These are phyloP conservation scores for Cyberlindnera mrakii DNA, from an alignment of 805 yeast species.

Conservation along the genomic window DNA sequence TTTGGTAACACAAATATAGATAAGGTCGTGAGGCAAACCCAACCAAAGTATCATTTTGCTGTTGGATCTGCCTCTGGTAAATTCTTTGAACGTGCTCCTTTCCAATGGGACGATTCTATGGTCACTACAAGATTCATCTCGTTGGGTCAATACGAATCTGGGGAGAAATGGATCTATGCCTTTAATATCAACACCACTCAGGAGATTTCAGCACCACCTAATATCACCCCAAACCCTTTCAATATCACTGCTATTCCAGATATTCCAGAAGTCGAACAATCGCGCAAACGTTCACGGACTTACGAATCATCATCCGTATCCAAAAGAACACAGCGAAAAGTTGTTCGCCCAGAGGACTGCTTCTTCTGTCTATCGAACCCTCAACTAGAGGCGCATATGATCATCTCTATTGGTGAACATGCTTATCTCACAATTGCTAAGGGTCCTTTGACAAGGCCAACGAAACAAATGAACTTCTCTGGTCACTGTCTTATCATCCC, in stretches of 20 bases:
- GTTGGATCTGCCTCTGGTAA: slow-evolving; percentile 44
- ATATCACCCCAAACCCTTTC: slow-evolving; percentile 29
- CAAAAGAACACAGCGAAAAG: slow-evolving; percentile 10
- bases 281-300: slow-evolving; percentile 6
- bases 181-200: slow-evolving; percentile 35
- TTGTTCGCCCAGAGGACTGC: slow-evolving; percentile 56
- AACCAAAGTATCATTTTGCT: slow-evolving; percentile 66
- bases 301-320: slow-evolving; percentile 1
- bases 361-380: slow-evolving; percentile 84
- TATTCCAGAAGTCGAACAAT: slow-evolving; percentile 7
- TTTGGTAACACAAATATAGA: slow-evolving; percentile 44
- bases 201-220: slow-evolving; percentile 19
- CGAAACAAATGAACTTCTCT: slow-evolving; percentile 46
- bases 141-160: slow-evolving; percentile 50
- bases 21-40: slow-evolving; percentile 32
- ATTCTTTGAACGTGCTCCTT: slow-evolving; percentile 51
- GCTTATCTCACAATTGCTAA: slow-evolving; percentile 74
- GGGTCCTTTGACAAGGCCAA: slow-evolving; percentile 69
- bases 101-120: slow-evolving; percentile 43
- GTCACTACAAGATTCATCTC: slow-evolving; percentile 58
- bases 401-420: slow-evolving; percentile 63
- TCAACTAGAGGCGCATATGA: slow-evolving; percentile 70
- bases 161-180: slow-evolving; percentile 71
- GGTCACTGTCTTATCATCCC: slow-evolving; percentile 84
- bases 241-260: slow-evolving; percentile 2